phyloP scores from a whole-genome alignment of 768 basidiomycete genomes.

The Holtermannia corniformis region DNA sequence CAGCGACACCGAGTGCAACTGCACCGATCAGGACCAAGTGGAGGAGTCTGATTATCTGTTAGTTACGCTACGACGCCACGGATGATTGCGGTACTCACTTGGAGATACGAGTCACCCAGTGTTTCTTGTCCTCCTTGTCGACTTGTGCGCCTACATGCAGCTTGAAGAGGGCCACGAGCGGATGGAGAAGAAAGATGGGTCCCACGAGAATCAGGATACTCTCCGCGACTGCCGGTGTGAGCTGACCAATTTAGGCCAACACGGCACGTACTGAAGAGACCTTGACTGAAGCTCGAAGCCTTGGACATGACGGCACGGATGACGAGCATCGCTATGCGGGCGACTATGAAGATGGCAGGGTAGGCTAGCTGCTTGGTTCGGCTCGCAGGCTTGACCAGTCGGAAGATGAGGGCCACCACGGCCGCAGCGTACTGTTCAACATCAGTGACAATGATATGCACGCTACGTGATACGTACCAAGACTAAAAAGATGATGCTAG shows the following conservation, averaged over 20 bases:
- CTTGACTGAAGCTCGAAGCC: constrained; percentile 8
- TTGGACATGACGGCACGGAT: constrained; percentile 16
- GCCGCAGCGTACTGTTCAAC: constrained; percentile 8
- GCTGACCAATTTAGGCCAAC: no score
- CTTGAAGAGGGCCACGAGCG: constrained; percentile 13
- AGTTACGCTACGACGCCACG: no score
- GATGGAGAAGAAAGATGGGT: constrained; percentile 22
- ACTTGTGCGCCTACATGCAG: constrained; percentile 4
- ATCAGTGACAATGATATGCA: not conserved
- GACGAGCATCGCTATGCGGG: constrained; percentile 12
- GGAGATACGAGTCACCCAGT: constrained; percentile 11
- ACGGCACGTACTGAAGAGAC: constrained; percentile 18
- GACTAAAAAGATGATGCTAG: constrained; percentile 13
- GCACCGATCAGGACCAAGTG: constrained; percentile 6
- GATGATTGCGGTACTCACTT: constrained; percentile 1
- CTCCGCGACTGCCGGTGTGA: constrained; percentile 16
- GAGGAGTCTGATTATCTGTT: not conserved
- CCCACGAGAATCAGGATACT: constrained; percentile 18
- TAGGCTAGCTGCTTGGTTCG: constrained; percentile 11
- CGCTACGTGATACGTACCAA: constrained; percentile 5
- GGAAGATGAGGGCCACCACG: constrained; percentile 7
- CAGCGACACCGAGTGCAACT: constrained; percentile 13
- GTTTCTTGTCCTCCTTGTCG: constrained; percentile 4
- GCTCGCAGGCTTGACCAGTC: constrained; percentile 1
- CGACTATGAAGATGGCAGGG: constrained; percentile 10